Evolutionary conservation across 2,329 filamentous ascomycete species (phyloP).

Genomic region (Dothiorella sarmentorum): DNA sequence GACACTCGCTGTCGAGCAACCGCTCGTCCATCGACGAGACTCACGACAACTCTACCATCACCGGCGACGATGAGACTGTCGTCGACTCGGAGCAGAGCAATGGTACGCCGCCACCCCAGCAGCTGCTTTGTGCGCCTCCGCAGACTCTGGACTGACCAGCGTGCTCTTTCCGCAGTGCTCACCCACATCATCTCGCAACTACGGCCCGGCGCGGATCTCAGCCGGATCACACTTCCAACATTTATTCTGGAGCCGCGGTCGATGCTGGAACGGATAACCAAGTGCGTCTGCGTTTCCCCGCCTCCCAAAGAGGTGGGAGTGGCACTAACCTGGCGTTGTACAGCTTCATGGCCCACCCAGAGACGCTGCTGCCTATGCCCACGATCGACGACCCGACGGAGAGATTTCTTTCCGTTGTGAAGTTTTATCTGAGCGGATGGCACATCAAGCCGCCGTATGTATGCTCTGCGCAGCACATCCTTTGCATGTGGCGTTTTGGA

Average conservation of each 20-base stretch:
- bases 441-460: slow-evolving; percentile 94
- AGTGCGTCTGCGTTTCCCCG: slow-evolving; percentile 56
- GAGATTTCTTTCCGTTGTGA: slow-evolving; percentile 91
- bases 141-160: background rate
- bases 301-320: slow-evolving; percentile 18
- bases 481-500: background rate
- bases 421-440: slow-evolving; percentile 98
- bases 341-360: slow-evolving; percentile 99
- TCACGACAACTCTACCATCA: slow-evolving; percentile 35
- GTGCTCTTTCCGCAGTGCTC: slow-evolving; percentile 60
- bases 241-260: slow-evolving; percentile 97
- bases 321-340: slow-evolving; percentile 22
- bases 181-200: slow-evolving; percentile 97
- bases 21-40: slow-evolving; percentile 41
- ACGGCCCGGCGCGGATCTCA: slow-evolving; percentile 90
- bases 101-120: slow-evolving; percentile 55
- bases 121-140: background rate
- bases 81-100: slow-evolving; percentile 93
- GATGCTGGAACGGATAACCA: slow-evolving; percentile 98
- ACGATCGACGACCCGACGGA: slow-evolving; percentile 82
- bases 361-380: slow-evolving; percentile 86
- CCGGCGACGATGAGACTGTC: slow-evolving; percentile 66
- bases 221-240: slow-evolving; percentile 88
- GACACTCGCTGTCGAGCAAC: slow-evolving; percentile 42
- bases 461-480: slow-evolving; percentile 7